A percentile compares a stretch with the other conserved stretches of the same genome.
These are phyloP conservation scores for Aristolochia fimbriata DNA, from an alignment of 164 flowering plant genomes.

Conservation along the genomic window DNA sequence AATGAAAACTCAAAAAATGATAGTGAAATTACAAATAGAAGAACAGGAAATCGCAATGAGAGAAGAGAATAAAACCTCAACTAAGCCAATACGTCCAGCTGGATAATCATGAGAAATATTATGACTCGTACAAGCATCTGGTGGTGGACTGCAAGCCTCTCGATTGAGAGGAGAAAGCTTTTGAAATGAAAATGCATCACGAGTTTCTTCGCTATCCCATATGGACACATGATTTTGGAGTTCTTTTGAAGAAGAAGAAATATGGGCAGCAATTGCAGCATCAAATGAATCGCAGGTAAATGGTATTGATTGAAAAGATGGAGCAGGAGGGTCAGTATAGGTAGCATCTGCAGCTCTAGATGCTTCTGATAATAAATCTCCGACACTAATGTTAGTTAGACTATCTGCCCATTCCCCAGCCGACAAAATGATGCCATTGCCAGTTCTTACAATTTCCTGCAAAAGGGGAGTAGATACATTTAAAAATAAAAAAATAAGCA, in stretches of 20 bases:
- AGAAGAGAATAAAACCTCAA: constrained; percentile 31
- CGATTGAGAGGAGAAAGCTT: constrained; percentile 21
- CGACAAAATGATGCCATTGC: constrained; percentile 34
- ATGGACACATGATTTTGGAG: constrained; percentile 43
- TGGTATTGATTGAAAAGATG: constrained; percentile 43
- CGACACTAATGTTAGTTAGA: constrained; percentile 77
- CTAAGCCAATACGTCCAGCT: constrained; percentile 10
- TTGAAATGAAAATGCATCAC: constrained; percentile 85
- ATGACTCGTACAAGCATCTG: constrained; percentile 19
- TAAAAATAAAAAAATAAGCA: too few species aligned
- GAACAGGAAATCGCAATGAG: not conserved
- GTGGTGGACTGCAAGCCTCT: constrained; percentile 14
- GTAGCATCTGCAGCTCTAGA: constrained; percentile 26
- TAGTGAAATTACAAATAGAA: not conserved
- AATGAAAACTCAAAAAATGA: constrained; percentile 31
- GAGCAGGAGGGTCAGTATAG: constrained; percentile 26
- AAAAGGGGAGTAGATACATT: not conserved
- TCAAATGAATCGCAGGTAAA: constrained; percentile 90
- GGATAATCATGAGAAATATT: constrained; percentile 16
- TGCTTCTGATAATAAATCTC: constrained; percentile 64
- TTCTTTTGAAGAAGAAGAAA: constrained; percentile 37
- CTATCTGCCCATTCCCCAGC: constrained; percentile 94
- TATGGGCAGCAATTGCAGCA: constrained; percentile 94
- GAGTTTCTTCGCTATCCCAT: constrained; percentile 95
- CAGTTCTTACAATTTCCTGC: constrained; percentile 33